Base-by-base conservation (phyloP, 768 basidiomycete species). In the Psilocybe cubensis region DNA sequence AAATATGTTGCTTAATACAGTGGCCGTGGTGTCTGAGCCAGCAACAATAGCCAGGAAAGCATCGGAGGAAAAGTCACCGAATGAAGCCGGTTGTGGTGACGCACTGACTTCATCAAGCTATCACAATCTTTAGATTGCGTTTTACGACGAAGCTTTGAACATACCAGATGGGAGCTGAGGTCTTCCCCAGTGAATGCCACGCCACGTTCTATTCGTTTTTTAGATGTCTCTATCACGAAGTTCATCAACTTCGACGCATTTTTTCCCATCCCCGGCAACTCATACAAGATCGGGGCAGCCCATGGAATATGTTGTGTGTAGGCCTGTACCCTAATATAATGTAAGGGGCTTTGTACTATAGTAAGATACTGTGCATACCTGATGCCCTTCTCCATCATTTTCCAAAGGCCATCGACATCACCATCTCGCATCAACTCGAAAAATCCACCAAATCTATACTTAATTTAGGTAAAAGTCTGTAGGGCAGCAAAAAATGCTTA, bases 1-100 rank as follows among this genome's bases (percentile, higher is more conserved):
- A 23, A 74, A 47, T 18, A 70, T 56, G 50, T 60, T 67, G 38
- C 62, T 60, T 4, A 74, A 56, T 4, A 65, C 63, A 8, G 67
- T 62, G 8, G 71, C 60, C 1, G 67, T 69, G 8, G 73, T 74
- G 51, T 74, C 72, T 4, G 72, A 69, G 1, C 71, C 72, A 9
- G 72, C 72, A 17, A 74, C 59, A 43, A 74, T 72, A 1, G 71
- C 65, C 3, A 71, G 56, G 1, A 63, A 38, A 2, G 67, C 50
- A 38, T 72, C 67, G 7, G 60, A 61, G 1, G 69, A 54, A 10
- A 68, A 57, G 28, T 58, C 52, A 4, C 56, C 49, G 4, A 62
- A 35, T 24, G 57, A 47, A 31, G 53, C 58, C 12, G 63, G 24
- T 42, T 25, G 58, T 28, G 60, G 47, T 23, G 55, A 56, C 18